Base-by-base conservation (phyloP, 306 rosid genomes). In the Hippophae gyantsensis region DNA sequence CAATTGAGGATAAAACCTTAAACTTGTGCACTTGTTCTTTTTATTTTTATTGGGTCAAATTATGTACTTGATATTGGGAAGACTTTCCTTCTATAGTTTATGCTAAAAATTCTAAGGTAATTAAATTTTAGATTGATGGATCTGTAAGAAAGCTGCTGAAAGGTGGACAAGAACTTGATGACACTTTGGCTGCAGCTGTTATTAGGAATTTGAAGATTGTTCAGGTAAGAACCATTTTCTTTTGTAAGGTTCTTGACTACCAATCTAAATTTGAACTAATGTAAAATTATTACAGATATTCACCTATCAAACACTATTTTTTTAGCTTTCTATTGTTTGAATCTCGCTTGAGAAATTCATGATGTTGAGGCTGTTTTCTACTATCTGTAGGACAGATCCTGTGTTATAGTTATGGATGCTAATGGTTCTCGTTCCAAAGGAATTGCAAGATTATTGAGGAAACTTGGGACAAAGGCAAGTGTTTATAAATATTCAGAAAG, bases 311-410 rank as follows among this genome's bases (percentile, higher is more conserved):
- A 57, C 56, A 61, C 67, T 67, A 69, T 65, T 44, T 58, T 47
- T 14, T 49, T 40, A 11, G 43, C 38, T 57, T 55, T 67, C 14
- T 50, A 60, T 51, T 56, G 58, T 75, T 64, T 49, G 56, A 45
- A 64, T 65, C 48, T 79, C 53, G 63, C 60, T 69, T 72, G 80
- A 81, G 69, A 67, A 70, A 65, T 18, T 18, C 18, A 3, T 73
- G 60, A 73, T 72, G 69, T 76, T 70, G 65, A 68, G 75, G 57
- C 61, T 77, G 62, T 73, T 76, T 76, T 82, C 66, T 76, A 53
- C 84, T 70, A 60, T 71, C 71, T 87, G 82, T 92, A 92, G 98
- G 93, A 81, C 89, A 92, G 87, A 76, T 87, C 95, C 78, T 73
- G 75, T 92, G 94, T 92, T 69, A 80, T 92, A 58, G 63, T 92